A percentile compares a stretch with the other conserved stretches of the same genome.
Conservation (phyloP, 2,329 filamentous ascomycete species). For the Epichloe aotearoae region DNA sequence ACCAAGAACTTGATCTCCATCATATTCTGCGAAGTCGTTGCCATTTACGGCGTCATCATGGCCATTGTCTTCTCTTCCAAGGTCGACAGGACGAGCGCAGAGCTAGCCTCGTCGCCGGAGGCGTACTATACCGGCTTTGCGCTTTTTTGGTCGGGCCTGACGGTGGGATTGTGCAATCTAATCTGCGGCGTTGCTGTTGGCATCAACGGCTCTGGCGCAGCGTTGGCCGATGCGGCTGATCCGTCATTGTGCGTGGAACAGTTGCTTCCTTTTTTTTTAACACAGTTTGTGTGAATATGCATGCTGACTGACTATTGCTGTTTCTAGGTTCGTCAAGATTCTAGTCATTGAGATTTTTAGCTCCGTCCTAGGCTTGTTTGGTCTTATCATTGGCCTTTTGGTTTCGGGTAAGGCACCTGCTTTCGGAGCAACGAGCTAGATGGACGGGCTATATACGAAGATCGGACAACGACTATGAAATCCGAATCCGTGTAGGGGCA, state of each 20-base stretch:
- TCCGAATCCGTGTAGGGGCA: neutral
- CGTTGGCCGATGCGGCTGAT: slow-evolving; percentile 90
- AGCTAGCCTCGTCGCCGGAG: slow-evolving; percentile 55
- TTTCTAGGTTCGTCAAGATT: slow-evolving; percentile 83
- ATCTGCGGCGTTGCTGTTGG: slow-evolving; percentile 93
- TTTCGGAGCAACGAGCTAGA: slow-evolving; percentile 9
- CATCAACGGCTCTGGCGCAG: slow-evolving; percentile 95
- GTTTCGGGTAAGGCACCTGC: slow-evolving; percentile 64
- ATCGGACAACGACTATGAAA: neutral
- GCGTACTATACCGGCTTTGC: slow-evolving; percentile 93
- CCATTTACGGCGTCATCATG: slow-evolving; percentile 99
- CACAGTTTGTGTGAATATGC: neutral
- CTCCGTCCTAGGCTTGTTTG: slow-evolving; percentile 90
- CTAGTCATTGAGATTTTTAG: slow-evolving; percentile 99
- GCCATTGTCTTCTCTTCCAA: slow-evolving; percentile 95
- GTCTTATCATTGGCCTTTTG: slow-evolving; percentile 85
- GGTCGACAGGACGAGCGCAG: slow-evolving; percentile 51
- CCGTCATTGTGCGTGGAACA: slow-evolving; percentile 57
- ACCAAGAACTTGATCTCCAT: slow-evolving; percentile 99
- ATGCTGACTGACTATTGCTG: slow-evolving; percentile 11
- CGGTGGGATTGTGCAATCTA: slow-evolving; percentile 90
- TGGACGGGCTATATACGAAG: neutral
- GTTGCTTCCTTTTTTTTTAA: neutral
- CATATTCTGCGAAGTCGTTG: slow-evolving; percentile 99
- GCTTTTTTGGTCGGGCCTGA: slow-evolving; percentile 89